Evolutionary conservation across 768 basidiomycete genomes (phyloP).

Genomic region (Chalciporus pseudorubinellus): DNA sequence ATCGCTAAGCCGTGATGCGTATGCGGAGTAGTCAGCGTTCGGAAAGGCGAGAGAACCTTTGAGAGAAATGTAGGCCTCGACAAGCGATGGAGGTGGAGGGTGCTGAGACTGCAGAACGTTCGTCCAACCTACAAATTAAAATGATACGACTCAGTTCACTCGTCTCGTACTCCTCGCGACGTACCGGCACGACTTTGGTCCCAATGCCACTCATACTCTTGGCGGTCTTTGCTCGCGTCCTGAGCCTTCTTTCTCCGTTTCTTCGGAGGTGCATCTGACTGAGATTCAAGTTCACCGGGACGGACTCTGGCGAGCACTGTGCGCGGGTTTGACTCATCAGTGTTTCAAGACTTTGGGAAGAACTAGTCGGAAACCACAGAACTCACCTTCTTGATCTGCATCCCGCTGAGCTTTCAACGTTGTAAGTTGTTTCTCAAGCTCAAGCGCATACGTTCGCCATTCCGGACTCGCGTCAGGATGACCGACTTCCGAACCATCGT

Average conservation of each 20-base stretch:
- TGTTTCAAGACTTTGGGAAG: too few species aligned
- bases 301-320: conserved; percentile 24
- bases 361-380: too few species aligned
- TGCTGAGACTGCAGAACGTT: conserved; percentile 17
- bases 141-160: conserved; percentile 2
- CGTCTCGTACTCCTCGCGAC: too few species aligned
- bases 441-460: conserved; percentile 30
- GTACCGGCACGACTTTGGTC: conserved; percentile 20
- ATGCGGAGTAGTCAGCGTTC: conserved; percentile 1
- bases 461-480: neutral
- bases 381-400: conserved; percentile 26
- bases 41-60: conserved; percentile 25
- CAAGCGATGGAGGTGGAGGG: too few species aligned
- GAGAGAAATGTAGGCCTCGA: too few species aligned
- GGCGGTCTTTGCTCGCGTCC: conserved; percentile 12
- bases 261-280: conserved; percentile 20
- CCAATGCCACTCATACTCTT: conserved; percentile 21
- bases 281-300: conserved; percentile 15
- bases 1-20: conserved; percentile 15
- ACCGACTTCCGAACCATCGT: too few species aligned
- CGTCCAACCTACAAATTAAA: conserved; percentile 18
- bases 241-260: conserved; percentile 27
- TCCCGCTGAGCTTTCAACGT: conserved; percentile 21
- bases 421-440: conserved; percentile 27
- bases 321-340: neutral